Evolutionary conservation across 139 green algal genomes (phyloP).

Genomic region (Coelastrella sp.): DNA sequence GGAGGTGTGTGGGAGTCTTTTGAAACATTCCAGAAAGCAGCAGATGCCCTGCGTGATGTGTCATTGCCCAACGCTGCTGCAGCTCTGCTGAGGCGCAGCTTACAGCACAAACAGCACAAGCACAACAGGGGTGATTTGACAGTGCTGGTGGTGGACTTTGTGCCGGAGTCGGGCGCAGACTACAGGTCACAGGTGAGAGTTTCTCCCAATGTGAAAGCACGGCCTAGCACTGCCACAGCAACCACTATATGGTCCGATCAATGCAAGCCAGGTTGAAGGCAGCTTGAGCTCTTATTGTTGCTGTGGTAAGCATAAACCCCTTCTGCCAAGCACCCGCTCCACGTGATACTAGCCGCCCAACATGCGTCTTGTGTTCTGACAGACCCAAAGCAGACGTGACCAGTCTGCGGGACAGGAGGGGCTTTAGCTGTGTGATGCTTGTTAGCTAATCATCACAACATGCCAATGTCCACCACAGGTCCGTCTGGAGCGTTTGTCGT

Average conservation of each 20-base stretch:
- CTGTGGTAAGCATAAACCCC: no score
- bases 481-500: neutral
- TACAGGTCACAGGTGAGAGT: constrained; percentile 45
- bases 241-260: no score
- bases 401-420: no score
- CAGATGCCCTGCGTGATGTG: constrained; percentile 1
- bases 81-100: constrained; percentile 4
- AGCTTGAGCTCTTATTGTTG: no score
- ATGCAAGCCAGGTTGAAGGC: neutral
- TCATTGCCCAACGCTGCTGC: constrained; percentile 23
- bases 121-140: neutral
- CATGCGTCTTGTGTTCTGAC: no score
- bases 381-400: no score
- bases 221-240: no score
- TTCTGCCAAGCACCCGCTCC: no score
- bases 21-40: constrained; percentile 40
- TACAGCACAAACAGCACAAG: constrained; percentile 19
- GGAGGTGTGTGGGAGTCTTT: constrained; percentile 45
- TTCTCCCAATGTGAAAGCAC: no score
- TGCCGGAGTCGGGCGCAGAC: neutral
- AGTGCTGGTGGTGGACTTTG: constrained; percentile 43
- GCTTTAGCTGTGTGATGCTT: no score
- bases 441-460: no score
- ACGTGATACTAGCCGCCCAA: no score
- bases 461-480: neutral